Evolutionary conservation across 2,329 filamentous ascomycete genomes (phyloP).

Genomic region (Cytospora paraplurivora): DNA sequence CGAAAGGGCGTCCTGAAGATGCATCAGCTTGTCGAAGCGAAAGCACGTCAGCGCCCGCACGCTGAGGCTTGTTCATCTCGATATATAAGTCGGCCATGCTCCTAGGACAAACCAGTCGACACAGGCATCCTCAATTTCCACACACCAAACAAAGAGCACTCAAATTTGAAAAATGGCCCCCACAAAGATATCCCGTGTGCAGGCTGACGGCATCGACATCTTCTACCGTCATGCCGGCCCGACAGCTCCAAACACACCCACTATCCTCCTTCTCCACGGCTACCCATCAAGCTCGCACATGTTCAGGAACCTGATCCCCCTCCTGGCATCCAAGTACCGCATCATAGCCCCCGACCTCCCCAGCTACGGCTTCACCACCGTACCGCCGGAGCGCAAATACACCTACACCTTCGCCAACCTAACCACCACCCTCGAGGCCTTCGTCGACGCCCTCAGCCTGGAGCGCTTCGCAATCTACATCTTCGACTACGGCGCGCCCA

Average conservation of each 20-base stretch:
- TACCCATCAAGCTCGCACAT: constrained; percentile 48
- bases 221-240: constrained; percentile 45
- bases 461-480: constrained; percentile 57
- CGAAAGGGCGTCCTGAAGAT: not conserved
- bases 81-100: not conserved
- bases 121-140: not conserved
- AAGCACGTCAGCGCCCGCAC: not conserved
- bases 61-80: not conserved
- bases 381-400: constrained; percentile 46
- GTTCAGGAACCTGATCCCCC: constrained; percentile 48
- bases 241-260: constrained; percentile 34
- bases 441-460: constrained; percentile 51
- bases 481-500: constrained; percentile 65
- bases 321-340: constrained; percentile 41
- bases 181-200: constrained; percentile 31
- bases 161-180: constrained; percentile 13
- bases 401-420: constrained; percentile 57
- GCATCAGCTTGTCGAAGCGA: not conserved
- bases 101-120: not conserved
- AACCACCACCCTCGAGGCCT: constrained; percentile 48
- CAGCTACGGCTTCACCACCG: constrained; percentile 59
- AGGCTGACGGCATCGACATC: constrained; percentile 41
- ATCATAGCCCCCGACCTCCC: constrained; percentile 61
- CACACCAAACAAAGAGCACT: not conserved
- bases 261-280: constrained; percentile 49